These are phyloP conservation scores for Tricholoma sp. DNA, from an alignment of 768 basidiomycete genomes.

Conservation along the genomic window DNA sequence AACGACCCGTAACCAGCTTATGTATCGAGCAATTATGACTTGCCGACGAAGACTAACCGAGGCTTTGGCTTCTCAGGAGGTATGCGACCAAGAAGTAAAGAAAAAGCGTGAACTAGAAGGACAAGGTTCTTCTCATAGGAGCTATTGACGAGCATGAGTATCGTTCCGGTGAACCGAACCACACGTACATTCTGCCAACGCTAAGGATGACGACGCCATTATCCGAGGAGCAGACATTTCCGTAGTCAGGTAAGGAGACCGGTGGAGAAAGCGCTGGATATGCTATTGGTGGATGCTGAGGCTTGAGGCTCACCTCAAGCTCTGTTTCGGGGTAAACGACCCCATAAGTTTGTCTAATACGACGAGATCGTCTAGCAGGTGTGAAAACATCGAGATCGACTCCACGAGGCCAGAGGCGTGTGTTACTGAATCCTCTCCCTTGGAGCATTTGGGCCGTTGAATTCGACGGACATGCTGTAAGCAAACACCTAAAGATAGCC, in stretches of 20 bases:
- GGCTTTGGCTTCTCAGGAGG: neutral
- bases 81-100: neutral
- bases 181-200: conserved; percentile 1
- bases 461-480: neutral
- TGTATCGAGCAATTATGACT: neutral
- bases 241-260: neutral
- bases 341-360: neutral
- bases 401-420: neutral
- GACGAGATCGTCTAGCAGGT: neutral
- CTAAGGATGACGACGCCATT: neutral
- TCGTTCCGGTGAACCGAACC: neutral
- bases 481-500: neutral
- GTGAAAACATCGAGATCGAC: neutral
- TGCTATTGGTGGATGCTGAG: neutral
- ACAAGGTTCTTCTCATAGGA: conserved; percentile 1
- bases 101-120: neutral
- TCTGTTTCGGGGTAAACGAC: neutral
- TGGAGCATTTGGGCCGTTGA: neutral
- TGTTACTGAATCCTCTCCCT: neutral
- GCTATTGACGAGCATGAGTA: neutral
- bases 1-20: neutral
- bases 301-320: neutral
- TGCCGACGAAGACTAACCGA: neutral
- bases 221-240: neutral
- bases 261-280: neutral